These are phyloP conservation scores for Mycena venus DNA, from an alignment of 768 basidiomycete genomes.

Conservation along the genomic window DNA sequence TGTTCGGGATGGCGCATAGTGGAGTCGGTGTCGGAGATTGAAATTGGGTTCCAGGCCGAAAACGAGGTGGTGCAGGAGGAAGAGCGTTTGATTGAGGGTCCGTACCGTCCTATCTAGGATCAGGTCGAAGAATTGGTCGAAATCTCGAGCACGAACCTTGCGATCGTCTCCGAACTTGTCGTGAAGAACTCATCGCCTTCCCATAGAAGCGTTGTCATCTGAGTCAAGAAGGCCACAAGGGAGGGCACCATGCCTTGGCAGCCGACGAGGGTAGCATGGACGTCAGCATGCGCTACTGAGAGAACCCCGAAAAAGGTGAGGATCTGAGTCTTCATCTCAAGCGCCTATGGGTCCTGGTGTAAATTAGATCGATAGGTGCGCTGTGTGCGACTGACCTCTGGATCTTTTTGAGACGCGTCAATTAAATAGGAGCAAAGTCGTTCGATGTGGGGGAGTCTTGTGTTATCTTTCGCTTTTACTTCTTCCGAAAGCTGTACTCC, in stretches of 20 bases:
- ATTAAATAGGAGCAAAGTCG: conserved; percentile 63
- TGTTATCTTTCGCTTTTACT: conserved; percentile 39
- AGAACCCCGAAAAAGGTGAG: conserved; percentile 58
- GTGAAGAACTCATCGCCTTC: conserved; percentile 68
- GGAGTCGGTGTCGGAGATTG: conserved; percentile 71
- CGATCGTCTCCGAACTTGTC: conserved; percentile 47
- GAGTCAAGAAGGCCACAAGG: conserved; percentile 67
- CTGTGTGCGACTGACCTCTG: conserved; percentile 53
- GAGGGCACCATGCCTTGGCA: conserved; percentile 76
- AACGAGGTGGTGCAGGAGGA: conserved; percentile 76
- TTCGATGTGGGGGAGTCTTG: conserved; percentile 59
- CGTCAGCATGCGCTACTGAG: conserved; percentile 55
- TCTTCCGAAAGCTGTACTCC: conserved; percentile 33
- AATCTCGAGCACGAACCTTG: conserved; percentile 48
- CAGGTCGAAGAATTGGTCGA: conserved; percentile 1
- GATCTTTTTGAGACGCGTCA: conserved; percentile 53
- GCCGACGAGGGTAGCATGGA: conserved; percentile 51
- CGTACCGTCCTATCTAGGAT: conserved; percentile 59
- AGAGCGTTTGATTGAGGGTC: conserved; percentile 64
- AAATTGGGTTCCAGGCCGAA: conserved; percentile 60
- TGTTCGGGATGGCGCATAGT: conserved; percentile 63
- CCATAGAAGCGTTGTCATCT: conserved; percentile 72
- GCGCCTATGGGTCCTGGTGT: conserved; percentile 7
- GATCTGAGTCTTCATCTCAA: conserved; percentile 48
- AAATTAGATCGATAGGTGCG: neutral